phyloP scores from a whole-genome alignment of 305 asterid genomes.

The Fraxinus nigra region DNA sequence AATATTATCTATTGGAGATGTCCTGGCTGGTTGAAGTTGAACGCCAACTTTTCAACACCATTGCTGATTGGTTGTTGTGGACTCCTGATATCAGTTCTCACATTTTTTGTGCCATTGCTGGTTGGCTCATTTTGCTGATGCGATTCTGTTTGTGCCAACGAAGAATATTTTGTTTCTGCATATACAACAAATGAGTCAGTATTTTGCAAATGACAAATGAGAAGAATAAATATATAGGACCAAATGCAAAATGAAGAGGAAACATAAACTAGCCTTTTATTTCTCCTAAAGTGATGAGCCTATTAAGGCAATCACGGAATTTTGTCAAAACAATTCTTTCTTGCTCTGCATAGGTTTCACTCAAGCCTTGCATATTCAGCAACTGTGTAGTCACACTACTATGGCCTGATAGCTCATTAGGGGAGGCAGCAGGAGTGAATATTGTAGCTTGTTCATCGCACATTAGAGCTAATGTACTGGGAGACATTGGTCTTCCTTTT shows the following conservation, averaged over 20 bases:
- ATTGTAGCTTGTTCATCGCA: slow-evolving; percentile 83
- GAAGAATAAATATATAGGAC: not conserved
- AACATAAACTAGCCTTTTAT: slow-evolving; percentile 64
- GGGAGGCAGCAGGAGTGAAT: slow-evolving; percentile 57
- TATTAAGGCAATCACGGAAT: slow-evolving; percentile 92
- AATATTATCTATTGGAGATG: slow-evolving; percentile 34
- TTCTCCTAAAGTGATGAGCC: slow-evolving; percentile 86
- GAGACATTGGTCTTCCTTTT: slow-evolving; percentile 84
- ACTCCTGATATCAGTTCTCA: slow-evolving; percentile 35
- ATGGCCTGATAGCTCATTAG: slow-evolving; percentile 47
- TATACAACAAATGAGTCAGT: slow-evolving; percentile 14
- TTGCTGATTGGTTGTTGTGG: slow-evolving; percentile 47
- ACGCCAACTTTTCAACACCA: slow-evolving; percentile 35
- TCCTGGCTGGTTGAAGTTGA: slow-evolving; percentile 36
- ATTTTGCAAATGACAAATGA: not conserved
- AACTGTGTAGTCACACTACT: slow-evolving; percentile 45
- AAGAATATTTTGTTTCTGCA: slow-evolving; percentile 66
- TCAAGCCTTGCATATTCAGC: slow-evolving; percentile 50
- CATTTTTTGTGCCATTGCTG: slow-evolving; percentile 40
- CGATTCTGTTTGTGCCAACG: slow-evolving; percentile 48
- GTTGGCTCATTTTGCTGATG: slow-evolving; percentile 29
- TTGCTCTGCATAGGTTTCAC: slow-evolving; percentile 76
- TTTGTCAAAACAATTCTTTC: slow-evolving; percentile 82
- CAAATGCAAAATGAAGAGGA: slow-evolving; percentile 23
- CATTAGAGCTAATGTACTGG: slow-evolving; percentile 93